Evolutionary conservation across 495 filamentous ascomycete genomes (phyloP).

Genomic region (Lasiosphaeris hirsuta): DNA sequence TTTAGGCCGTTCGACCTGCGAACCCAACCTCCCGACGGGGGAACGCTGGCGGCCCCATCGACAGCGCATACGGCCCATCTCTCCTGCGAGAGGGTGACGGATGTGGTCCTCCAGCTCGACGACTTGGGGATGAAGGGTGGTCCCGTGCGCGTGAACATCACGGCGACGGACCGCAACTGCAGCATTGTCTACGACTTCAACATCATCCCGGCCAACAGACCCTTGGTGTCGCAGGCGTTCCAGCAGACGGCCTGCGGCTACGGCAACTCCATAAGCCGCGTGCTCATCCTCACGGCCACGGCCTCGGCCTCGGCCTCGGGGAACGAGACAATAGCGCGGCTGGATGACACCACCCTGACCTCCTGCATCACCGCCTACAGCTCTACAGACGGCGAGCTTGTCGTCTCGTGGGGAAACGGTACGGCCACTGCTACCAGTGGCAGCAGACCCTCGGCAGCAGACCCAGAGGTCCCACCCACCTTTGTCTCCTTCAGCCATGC

Average conservation of each 20-base stretch:
- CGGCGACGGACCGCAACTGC: background rate
- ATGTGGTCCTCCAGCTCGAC: background rate
- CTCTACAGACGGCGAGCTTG: background rate
- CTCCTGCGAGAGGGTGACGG: background rate
- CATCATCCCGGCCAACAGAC: background rate
- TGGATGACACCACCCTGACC: background rate
- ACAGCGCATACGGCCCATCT: background rate
- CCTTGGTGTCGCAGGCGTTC: background rate
- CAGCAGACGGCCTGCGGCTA: background rate
- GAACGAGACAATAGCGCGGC: too few species aligned
- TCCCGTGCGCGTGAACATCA: background rate
- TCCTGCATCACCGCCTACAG: background rate
- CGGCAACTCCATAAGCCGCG: background rate
- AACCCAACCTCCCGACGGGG: background rate
- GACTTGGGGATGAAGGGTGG: background rate
- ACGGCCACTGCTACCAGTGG: too few species aligned
- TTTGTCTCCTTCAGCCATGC: background rate
- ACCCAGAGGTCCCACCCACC: background rate
- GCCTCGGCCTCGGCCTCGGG: background rate
- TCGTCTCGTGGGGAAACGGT: background rate
- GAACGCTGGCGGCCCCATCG: background rate
- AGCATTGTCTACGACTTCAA: background rate
- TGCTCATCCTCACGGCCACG: background rate
- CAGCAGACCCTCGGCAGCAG: background rate
- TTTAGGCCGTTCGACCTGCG: background rate